Conservation (phyloP, 1,139 yeast genomes). For the Suhomyces coccinellae region DNA sequence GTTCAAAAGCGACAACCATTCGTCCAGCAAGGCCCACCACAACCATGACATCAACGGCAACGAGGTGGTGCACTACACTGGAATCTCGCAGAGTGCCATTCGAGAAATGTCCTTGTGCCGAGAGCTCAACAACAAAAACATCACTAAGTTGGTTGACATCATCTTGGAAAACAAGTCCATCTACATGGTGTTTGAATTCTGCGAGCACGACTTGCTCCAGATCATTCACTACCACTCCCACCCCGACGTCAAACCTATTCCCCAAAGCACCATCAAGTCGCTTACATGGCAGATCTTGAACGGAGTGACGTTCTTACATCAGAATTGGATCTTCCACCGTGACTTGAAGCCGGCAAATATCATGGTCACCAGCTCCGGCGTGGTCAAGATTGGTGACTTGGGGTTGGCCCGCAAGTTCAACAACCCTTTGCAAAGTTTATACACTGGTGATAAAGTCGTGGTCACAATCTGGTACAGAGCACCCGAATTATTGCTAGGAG, state of each 20-base stretch:
- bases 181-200: slow-evolving; percentile 92
- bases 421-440: slow-evolving; percentile 84
- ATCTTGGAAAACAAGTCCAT: slow-evolving; percentile 89
- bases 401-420: slow-evolving; percentile 92
- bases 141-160: slow-evolving; percentile 78
- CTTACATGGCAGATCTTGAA: slow-evolving; percentile 89
- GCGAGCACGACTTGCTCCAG: slow-evolving; percentile 92
- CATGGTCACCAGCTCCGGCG: slow-evolving; percentile 88
- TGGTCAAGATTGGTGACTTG: slow-evolving; percentile 91
- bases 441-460: slow-evolving; percentile 94
- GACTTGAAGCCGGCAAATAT: slow-evolving; percentile 97
- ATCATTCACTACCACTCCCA: slow-evolving; percentile 93
- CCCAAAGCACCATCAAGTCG: slow-evolving; percentile 74
- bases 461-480: slow-evolving; percentile 99
- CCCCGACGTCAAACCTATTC: slow-evolving; percentile 78
- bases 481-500: slow-evolving; percentile 87
- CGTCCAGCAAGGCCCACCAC: slow-evolving; percentile 32
- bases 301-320: slow-evolving; percentile 89
- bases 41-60: slow-evolving; percentile 56
- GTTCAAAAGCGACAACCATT: slow-evolving; percentile 88
- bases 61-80: slow-evolving; percentile 85
- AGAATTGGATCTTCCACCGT: slow-evolving; percentile 93
- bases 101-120: slow-evolving; percentile 95
- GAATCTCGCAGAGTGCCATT: slow-evolving; percentile 94
- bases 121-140: slow-evolving; percentile 77